Conservation (phyloP, 2,329 filamentous ascomycete genomes). For the Pyrenophora seminiperda region DNA sequence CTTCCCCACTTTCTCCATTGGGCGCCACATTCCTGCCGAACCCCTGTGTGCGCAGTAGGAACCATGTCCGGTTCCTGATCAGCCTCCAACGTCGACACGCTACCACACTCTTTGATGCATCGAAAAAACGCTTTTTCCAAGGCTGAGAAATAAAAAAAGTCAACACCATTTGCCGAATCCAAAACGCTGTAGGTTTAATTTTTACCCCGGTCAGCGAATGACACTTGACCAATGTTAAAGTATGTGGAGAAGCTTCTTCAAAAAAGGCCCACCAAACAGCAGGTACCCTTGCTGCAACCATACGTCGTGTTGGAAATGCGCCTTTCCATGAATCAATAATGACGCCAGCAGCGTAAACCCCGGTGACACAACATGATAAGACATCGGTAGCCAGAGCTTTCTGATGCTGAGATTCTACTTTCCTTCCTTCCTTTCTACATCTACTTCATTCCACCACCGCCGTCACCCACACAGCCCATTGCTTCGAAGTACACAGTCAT, state of each 20-base stretch:
- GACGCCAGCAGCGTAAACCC: not conserved
- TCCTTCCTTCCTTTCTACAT: not conserved
- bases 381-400: not conserved
- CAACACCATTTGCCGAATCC: no score
- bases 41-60: not conserved
- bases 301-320: conserved; percentile 1
- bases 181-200: no score
- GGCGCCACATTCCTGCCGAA: not conserved
- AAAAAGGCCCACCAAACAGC: conserved; percentile 3
- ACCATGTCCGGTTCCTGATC: not conserved
- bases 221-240: not conserved
- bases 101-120: not conserved
- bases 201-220: no score
- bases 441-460: not conserved
- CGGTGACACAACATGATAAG: conserved; percentile 1
- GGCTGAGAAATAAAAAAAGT: not conserved
- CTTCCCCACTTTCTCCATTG: not conserved
- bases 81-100: not conserved
- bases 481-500: conserved; percentile 3
- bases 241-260: not conserved
- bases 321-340: not conserved
- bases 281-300: not conserved
- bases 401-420: not conserved
- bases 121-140: not conserved
- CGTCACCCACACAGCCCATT: not conserved